These are phyloP conservation scores for Mycena belliarum DNA, from an alignment of 768 basidiomycete genomes.

Conservation along the genomic window DNA sequence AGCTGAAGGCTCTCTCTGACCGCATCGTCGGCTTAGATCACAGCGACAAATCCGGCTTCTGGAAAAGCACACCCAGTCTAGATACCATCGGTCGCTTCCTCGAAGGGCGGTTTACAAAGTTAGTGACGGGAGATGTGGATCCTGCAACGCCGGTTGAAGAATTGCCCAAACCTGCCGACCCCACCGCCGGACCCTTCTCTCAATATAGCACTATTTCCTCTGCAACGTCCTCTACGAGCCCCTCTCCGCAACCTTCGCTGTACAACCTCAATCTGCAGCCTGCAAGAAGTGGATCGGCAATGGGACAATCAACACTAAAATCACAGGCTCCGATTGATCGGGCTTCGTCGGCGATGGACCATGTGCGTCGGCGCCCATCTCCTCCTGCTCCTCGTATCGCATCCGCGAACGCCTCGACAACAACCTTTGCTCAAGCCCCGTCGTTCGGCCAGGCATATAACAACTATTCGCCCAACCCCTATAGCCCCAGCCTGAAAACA, in stretches of 20 bases:
- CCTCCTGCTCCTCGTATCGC: constrained; percentile 51
- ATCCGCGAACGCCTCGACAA: constrained; percentile 53
- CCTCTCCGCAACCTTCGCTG: constrained; percentile 70
- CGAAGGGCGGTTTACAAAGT: constrained; percentile 88
- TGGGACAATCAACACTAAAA: constrained; percentile 53
- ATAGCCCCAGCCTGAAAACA: constrained; percentile 35
- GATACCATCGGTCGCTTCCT: constrained; percentile 92
- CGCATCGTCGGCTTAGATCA: constrained; percentile 73
- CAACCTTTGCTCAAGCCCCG: constrained; percentile 49
- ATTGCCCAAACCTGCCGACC: constrained; percentile 34
- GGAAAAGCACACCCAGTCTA: constrained; percentile 91
- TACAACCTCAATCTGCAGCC: constrained; percentile 35
- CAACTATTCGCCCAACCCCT: constrained; percentile 37
- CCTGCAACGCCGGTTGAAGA: constrained; percentile 41
- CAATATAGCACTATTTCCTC: constrained; percentile 94
- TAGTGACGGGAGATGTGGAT: constrained; percentile 92
- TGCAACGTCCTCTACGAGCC: constrained; percentile 66
- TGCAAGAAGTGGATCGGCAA: constrained; percentile 68
- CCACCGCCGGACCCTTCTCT: constrained; percentile 80
- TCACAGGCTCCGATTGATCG: constrained; percentile 61
- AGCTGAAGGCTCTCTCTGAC: constrained; percentile 77
- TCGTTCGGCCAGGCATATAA: constrained; percentile 38
- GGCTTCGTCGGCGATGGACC: constrained; percentile 78
- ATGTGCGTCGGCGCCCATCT: constrained; percentile 56
- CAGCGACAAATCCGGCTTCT: constrained; percentile 76